phyloP scores from a whole-genome alignment of 1,139 yeast genomes.

The Geotrichum histeridarum region DNA sequence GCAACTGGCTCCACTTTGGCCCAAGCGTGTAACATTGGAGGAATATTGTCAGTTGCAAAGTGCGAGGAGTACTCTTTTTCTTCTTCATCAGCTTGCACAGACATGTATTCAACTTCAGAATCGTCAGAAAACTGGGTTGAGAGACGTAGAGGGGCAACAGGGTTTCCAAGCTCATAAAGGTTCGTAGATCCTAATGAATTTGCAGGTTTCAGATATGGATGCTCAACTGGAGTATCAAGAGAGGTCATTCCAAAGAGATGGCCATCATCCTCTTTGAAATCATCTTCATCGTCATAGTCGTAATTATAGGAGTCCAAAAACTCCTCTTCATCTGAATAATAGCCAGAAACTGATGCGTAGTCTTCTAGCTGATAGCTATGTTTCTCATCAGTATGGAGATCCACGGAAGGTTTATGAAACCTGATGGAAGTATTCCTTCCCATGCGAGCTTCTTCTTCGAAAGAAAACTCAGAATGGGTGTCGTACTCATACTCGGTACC shows the following conservation, averaged over 20 bases:
- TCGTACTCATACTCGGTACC: conserved; percentile 5
- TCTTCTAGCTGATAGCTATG: background rate
- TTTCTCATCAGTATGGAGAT: background rate
- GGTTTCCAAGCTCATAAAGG: too few relatives aligned
- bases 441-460: conserved; percentile 19
- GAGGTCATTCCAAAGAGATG: conserved; percentile 11
- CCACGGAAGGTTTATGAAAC: conserved; percentile 13
- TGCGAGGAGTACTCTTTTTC: background rate
- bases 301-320: conserved; percentile 9
- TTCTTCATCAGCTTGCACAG: background rate
- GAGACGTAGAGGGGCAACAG: background rate
- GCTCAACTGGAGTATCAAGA: background rate
- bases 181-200: too few relatives aligned
- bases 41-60: background rate
- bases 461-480: conserved; percentile 18
- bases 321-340: background rate
- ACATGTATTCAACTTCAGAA: background rate
- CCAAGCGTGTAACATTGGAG: background rate
- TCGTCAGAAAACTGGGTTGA: background rate
- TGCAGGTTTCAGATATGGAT: too few relatives aligned
- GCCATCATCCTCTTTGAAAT: conserved; percentile 10
- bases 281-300: conserved; percentile 4
- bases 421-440: conserved; percentile 19
- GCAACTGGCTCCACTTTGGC: background rate
- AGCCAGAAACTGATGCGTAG: background rate